Conservation (phyloP, 345 rosid species). For the Toxicodendron radicans region DNA sequence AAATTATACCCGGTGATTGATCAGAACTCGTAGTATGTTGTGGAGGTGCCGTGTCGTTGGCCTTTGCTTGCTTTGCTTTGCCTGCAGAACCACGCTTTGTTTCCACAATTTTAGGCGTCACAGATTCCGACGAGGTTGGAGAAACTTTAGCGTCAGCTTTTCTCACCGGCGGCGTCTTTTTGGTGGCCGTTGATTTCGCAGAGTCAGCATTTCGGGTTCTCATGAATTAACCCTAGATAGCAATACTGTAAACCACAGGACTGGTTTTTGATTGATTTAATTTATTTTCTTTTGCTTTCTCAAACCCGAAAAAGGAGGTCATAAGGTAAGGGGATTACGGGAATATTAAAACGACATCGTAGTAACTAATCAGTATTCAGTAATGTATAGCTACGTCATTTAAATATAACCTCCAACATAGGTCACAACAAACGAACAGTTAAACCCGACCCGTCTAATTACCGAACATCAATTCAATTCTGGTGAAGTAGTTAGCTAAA, state of each 20-base stretch:
- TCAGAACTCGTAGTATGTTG: conserved; percentile 19
- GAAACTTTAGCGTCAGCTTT: conserved; percentile 26
- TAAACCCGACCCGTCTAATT: not conserved
- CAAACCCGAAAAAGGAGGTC: not conserved
- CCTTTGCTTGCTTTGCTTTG: conserved; percentile 27
- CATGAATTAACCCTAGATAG: conserved; percentile 25
- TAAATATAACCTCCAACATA: too few species aligned
- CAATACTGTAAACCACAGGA: not conserved
- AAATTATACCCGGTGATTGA: conserved; percentile 35
- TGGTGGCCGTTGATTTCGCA: conserved; percentile 24
- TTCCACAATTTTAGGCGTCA: conserved; percentile 21
- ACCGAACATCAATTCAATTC: not conserved
- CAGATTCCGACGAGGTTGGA: conserved; percentile 11
- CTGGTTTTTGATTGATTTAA: not conserved
- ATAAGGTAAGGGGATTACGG: not conserved
- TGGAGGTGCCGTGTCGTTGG: conserved; percentile 21
- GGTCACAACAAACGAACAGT: too few species aligned
- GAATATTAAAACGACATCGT: not conserved
- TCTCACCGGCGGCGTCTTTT: conserved; percentile 38
- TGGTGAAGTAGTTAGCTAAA: not conserved
- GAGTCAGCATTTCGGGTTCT: conserved; percentile 34
- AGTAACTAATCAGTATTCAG: too few species aligned
- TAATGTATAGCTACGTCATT: not conserved
- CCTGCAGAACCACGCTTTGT: conserved; percentile 24
- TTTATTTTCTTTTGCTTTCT: not conserved